These are phyloP conservation scores for Amaranthus cruentus DNA, from an alignment of 148 eudicot genomes.

Conservation along the genomic window DNA sequence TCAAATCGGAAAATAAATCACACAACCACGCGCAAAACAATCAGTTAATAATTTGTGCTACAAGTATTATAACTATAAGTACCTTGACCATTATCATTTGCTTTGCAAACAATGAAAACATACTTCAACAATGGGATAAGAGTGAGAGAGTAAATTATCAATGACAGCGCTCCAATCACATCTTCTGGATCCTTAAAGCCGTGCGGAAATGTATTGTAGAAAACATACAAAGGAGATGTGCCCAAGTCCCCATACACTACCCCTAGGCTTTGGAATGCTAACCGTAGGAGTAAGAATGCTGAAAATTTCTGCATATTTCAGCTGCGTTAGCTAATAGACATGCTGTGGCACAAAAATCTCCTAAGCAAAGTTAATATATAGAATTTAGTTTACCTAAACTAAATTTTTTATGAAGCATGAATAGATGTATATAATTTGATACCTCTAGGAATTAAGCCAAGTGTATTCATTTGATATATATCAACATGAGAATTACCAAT, in stretches of 20 bases:
- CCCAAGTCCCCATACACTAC: constrained; percentile 98
- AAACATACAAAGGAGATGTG: constrained; percentile 95
- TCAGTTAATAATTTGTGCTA: neutral
- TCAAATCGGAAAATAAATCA: neutral
- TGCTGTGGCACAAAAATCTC: neutral
- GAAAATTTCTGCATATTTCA: constrained; percentile 73
- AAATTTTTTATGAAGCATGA: neutral
- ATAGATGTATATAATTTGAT: neutral
- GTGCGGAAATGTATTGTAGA: constrained; percentile 82
- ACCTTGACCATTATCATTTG: constrained; percentile 98
- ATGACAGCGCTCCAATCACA: constrained; percentile 88
- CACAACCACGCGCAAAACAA: constrained; percentile 7
- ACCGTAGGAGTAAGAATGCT: constrained; percentile 62
- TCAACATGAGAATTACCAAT: neutral
- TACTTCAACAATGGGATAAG: constrained; percentile 86
- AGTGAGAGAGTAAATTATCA: constrained; percentile 92
- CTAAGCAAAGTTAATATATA: neutral
- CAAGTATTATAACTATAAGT: constrained; percentile 10
- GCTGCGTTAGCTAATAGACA: constrained; percentile 17
- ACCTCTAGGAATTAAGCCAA: neutral
- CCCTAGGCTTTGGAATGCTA: constrained; percentile 96
- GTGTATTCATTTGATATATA: neutral
- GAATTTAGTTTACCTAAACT: neutral
- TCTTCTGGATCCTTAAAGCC: constrained; percentile 68
- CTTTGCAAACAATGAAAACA: constrained; percentile 84